Base-by-base conservation (phyloP, 2,329 filamentous ascomycete genomes). In the Sphaceloma murrayae region DNA sequence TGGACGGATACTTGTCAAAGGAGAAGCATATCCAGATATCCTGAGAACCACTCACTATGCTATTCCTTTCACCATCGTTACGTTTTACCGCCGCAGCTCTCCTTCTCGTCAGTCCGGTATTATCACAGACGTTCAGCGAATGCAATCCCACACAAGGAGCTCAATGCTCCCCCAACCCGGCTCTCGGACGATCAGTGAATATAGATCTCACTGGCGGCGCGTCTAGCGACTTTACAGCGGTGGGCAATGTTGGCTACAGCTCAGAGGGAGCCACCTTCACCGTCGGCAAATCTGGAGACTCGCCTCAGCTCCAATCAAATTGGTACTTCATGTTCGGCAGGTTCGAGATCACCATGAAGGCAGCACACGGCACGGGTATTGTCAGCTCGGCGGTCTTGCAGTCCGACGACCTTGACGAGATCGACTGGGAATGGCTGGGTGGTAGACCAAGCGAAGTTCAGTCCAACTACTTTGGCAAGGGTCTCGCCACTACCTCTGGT, bases 321-420 rank as follows among this genome's bases (percentile, higher is more conserved):
- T 96, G 94, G 76, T 96, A 95, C 72, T 94, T 98, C 68, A 96
- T 98, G 91, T 98, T 95, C 62, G 91, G 91, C 53, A 83, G 81
- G 51, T 84, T 95, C 58, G 83, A 94, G 52, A 77, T 88, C 53
- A 80, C 77, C 22, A 74, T 95, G 69, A 88, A 89, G 65, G 79
- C 85, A 18, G 87, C 91, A 7, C 81, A 87, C 0, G 91, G 91
- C 5, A 79, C 77, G 7, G 91, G 91, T 48, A 95, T 98, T 55
- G 88, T 98, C 52, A 94, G 85, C 62, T 91, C 86, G 34, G 74
- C 91, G 9, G 86, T 98, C 6, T 69, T 98, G 52, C 81, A 94
- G 65, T 95, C 88, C 10, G 89, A 96, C 62, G 76, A 77, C 56
- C 74, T 95, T 33, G 91, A 98, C 64, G 91, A 98, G 68, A 94